Conservation (phyloP, 768 basidiomycete species). For the Suillus weaverae region DNA sequence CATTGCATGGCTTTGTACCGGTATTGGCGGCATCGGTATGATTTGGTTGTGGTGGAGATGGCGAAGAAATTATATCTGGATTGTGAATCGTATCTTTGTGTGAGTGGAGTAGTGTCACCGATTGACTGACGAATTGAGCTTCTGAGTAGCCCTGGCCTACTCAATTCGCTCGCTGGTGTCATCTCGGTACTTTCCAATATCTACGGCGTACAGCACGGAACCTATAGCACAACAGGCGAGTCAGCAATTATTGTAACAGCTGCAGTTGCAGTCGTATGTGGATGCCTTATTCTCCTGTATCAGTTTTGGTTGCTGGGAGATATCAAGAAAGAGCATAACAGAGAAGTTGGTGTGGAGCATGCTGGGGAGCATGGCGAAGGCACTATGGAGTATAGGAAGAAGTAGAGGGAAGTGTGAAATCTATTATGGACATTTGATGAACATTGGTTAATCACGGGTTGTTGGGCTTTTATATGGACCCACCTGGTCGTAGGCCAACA, state of each 20-base stretch:
- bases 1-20: slow-evolving; percentile 55
- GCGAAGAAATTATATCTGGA: slow-evolving; percentile 59
- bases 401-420: not conserved
- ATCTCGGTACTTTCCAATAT: slow-evolving; percentile 54
- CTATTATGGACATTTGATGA: slow-evolving; percentile 5
- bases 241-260: slow-evolving; percentile 51
- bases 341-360: slow-evolving; percentile 39
- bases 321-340: slow-evolving; percentile 45
- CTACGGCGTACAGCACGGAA: slow-evolving; percentile 49
- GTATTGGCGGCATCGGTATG: slow-evolving; percentile 54
- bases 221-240: slow-evolving; percentile 42
- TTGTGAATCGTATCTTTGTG: slow-evolving; percentile 57
- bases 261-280: slow-evolving; percentile 40
- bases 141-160: slow-evolving; percentile 47
- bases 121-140: slow-evolving; percentile 8
- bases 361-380: slow-evolving; percentile 49
- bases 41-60: slow-evolving; percentile 60
- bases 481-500: not conserved
- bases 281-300: slow-evolving; percentile 41
- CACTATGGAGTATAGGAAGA: slow-evolving; percentile 19
- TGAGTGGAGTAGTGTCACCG: slow-evolving; percentile 27
- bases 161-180: slow-evolving; percentile 58
- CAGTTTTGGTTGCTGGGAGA: slow-evolving; percentile 44
- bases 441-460: not conserved
- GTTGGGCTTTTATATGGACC: not conserved